Evolutionary conservation across 768 basidiomycete genomes (phyloP).

Genomic region (Sporobolomyces roseus): DNA sequence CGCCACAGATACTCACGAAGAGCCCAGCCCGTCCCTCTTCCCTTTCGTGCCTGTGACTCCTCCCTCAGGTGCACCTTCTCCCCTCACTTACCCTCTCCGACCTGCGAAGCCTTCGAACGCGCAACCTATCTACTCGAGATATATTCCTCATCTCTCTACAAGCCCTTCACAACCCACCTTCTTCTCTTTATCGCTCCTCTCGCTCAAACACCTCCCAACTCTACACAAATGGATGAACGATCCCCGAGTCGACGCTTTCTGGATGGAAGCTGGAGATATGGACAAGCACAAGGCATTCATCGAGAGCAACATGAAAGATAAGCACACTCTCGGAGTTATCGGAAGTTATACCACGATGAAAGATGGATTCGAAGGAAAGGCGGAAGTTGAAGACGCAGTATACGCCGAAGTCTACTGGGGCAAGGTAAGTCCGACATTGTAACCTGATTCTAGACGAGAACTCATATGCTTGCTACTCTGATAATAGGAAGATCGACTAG

Average conservation of each 20-base stretch:
- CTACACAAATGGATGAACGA: constrained; percentile 41
- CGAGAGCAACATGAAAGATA: constrained; percentile 9
- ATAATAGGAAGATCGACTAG: constrained; percentile 37
- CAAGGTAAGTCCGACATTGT: constrained; percentile 21
- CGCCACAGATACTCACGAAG: constrained; percentile 28
- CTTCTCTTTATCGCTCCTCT: constrained; percentile 31
- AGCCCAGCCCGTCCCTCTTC: constrained; percentile 11
- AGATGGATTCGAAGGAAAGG: background rate
- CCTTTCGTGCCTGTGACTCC: constrained; percentile 26
- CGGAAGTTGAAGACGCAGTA: constrained; percentile 17
- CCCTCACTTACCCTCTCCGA: constrained; percentile 35
- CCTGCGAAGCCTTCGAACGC: constrained; percentile 24
- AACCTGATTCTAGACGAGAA: background rate
- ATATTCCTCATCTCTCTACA: constrained; percentile 34
- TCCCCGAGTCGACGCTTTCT: constrained; percentile 36
- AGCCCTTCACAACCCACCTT: constrained; percentile 1
- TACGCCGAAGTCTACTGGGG: constrained; percentile 42
- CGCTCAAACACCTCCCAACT: constrained; percentile 26
- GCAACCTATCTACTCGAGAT: constrained; percentile 29
- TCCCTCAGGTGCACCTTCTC: constrained; percentile 2
- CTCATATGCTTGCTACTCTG: background rate
- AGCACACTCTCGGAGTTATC: constrained; percentile 31
- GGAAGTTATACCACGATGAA: constrained; percentile 21
- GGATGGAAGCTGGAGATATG: constrained; percentile 35
- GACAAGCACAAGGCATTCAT: constrained; percentile 33